Evolutionary conservation across 768 basidiomycete species (phyloP), one percentile per base, ranked within the genome.

Genomic region (Sarcodon aspratus): DNA sequence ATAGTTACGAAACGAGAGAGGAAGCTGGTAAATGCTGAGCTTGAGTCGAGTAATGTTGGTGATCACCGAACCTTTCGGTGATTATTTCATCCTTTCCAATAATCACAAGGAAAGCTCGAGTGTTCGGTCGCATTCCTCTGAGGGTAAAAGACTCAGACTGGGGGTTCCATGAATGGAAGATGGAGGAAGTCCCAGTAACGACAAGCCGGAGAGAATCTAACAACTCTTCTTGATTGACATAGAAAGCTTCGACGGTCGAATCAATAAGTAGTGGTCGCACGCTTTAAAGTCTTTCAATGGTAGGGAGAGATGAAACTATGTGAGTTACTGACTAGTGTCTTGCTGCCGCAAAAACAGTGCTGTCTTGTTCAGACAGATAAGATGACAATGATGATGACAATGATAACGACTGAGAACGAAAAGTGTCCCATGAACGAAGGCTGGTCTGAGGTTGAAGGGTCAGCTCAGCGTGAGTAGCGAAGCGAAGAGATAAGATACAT

Each of bases 281-380:
- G 56, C 84, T 88, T 49, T 36, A 44, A 54, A 8, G 11, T 45
- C 31, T 37, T 49, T 42, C 36, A 34, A 15, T n/a, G 47, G 36
- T 13, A 35, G 13, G 21, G 12, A 37, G 21, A 27, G 7, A 47
- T 11, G 43, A 34, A 34, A 49, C 36, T 13, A 44, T 48, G 36
- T 33, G 17, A 18, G 15, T 15, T 4, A 63, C 79, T 64, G 55
- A 86, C 85, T 75, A 66, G 50, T 80, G 68, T 59, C 75, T 70
- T n/a, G 78, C 74, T 8, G 78, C 72, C 6, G 76, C 70, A 50
- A 76, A 78, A 6, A 77, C 61, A 9, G 66, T 54, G 36, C 62
- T 58, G 48, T 74, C 66, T 59, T 87, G 84, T 59, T 88, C 85
- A 5, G 85, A 83, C 18, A 90, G 63, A 56, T 88, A 83, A 0